Evolutionary conservation across 495 filamentous ascomycete species (phyloP), one percentile per base, ranked within the genome.

Genomic region (Thozetella sp.): DNA sequence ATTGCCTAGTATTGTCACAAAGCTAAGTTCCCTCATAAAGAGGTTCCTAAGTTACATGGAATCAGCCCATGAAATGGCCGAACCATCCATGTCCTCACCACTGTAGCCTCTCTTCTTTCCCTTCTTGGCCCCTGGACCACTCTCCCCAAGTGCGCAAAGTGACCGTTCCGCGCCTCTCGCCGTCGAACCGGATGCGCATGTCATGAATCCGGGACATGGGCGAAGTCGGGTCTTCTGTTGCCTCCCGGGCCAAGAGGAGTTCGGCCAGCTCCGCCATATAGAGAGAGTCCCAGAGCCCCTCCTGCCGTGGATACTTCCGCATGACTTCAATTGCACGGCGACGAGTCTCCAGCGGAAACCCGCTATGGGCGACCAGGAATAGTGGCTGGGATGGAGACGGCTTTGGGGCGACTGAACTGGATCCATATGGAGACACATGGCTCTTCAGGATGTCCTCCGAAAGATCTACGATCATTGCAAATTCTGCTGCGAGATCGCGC

Each of bases 281-380:
- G 23, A 15, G 11, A 3, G 52, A 12, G 17, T 54, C 25, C n/a
- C n/a, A 34, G 25, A 54, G 52, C 13, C 24, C 52, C 15, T 54
- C 52, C 25, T 24, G 22, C 23, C 52, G 25, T 13, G 25, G 52
- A 17, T 54, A 34, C 52, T n/a, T 27, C 3, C 27, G 52, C 52
- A 54, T 3, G 52, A 34, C 22, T 12, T 12, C 52, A 13, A 54
- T 26, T 13, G 52, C 52, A 6, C 52, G 52, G 17, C 25, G 52
- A 2, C 52, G 52, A 15, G 22, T 34, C 52, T 2, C 17, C 22
- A 27, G 52, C 25, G 52, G 52, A n/a, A 34, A 13, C 23, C 52
- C 52, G 52, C 52, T 54, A 22, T 54, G 52, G n/a, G 52, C 52
- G 25, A 54, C 52, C n/a, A 34, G 25, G 17, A 54, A 54, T 2